phyloP scores from a whole-genome alignment of 2,329 filamentous ascomycete genomes.

The Trichoderma endophyticum region DNA sequence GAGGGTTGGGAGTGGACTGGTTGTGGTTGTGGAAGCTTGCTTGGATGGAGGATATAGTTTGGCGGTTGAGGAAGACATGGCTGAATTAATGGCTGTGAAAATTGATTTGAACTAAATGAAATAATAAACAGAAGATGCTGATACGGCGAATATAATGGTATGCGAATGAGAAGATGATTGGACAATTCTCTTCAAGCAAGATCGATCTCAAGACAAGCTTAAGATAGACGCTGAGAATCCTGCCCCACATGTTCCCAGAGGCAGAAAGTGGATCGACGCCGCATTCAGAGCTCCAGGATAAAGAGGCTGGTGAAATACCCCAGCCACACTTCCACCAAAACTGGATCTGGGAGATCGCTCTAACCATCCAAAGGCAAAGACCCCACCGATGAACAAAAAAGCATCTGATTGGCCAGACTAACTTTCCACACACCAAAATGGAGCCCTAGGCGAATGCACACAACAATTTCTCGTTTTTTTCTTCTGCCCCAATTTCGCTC shows the following conservation, averaged over 20 bases:
- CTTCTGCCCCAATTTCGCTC: slow-evolving; percentile 37
- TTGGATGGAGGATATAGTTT: slow-evolving; percentile 41
- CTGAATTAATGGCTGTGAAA: background rate
- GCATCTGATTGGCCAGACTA: slow-evolving; percentile 33
- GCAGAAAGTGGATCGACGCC: background rate
- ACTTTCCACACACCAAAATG: slow-evolving; percentile 24
- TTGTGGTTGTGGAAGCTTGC: slow-evolving; percentile 18
- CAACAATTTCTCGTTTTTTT: slow-evolving; percentile 40
- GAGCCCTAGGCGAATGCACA: slow-evolving; percentile 39
- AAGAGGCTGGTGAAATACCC: background rate
- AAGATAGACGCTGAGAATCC: background rate
- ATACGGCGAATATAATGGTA: background rate
- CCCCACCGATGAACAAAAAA: background rate
- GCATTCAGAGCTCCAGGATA: background rate
- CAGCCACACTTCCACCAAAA: slow-evolving; percentile 24
- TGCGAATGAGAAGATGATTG: background rate
- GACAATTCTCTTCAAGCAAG: background rate
- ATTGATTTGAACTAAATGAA: background rate
- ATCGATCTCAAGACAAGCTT: background rate
- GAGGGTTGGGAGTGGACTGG: slow-evolving; percentile 68
- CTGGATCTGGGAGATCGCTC: background rate
- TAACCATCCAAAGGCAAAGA: background rate
- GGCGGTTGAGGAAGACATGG: slow-evolving; percentile 33
- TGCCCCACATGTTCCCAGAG: background rate
- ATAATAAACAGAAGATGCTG: background rate